A percentile compares a stretch with the other conserved stretches of the same genome.
Evolutionary conservation across 495 filamentous ascomycete genomes (phyloP).

Genomic region (Stereocaulon alpinum): DNA sequence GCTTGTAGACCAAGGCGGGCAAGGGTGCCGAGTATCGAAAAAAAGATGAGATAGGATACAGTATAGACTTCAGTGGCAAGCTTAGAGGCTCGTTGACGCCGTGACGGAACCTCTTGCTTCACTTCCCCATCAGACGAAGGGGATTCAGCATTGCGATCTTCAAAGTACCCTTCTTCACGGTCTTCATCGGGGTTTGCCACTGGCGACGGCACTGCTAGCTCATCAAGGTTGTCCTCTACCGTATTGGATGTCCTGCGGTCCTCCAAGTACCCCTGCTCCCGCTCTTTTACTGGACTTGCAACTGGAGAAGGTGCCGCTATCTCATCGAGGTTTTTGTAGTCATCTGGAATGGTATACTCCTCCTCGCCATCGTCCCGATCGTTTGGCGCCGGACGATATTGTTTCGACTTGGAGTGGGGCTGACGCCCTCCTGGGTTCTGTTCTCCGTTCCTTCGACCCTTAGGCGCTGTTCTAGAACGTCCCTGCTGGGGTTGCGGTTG

Average conservation of each 20-base stretch:
- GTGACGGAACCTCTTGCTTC: neutral
- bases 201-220: constrained; percentile 19
- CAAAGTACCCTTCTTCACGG: constrained; percentile 6
- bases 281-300: constrained; percentile 34
- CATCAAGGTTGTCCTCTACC: constrained; percentile 20
- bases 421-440: neutral
- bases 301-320: constrained; percentile 34
- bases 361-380: neutral
- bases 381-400: neutral
- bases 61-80: constrained; percentile 66
- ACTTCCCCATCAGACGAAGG: constrained; percentile 5
- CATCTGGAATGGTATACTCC: neutral
- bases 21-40: constrained; percentile 79
- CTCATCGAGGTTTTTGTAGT: constrained; percentile 40
- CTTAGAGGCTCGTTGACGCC: constrained; percentile 33
- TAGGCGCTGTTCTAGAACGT: neutral
- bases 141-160: constrained; percentile 1
- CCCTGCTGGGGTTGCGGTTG: neutral
- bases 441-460: neutral
- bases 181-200: constrained; percentile 5
- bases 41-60: constrained; percentile 71
- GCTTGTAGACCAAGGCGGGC: constrained; percentile 73
- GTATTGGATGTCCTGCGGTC: neutral
- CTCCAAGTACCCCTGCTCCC: constrained; percentile 1
- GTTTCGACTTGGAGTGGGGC: neutral